phyloP scores from a whole-genome alignment of 1,284 basidiomycete genomes.

The Somion occarium region DNA sequence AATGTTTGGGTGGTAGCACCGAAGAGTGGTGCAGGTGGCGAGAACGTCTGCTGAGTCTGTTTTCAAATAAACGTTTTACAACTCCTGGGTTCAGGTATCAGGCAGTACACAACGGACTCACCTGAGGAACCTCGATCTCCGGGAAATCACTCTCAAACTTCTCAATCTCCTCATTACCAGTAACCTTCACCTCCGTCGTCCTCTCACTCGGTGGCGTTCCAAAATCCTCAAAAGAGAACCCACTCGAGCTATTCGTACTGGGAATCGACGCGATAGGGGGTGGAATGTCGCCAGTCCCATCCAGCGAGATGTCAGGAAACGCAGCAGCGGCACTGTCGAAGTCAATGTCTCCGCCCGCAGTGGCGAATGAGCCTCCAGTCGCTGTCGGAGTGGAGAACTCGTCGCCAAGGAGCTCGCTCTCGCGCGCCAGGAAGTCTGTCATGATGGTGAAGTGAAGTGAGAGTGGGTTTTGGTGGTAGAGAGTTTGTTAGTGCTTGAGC shows the following conservation, averaged over 20 bases:
- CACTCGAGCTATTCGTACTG: slow-evolving; percentile 24
- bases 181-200: slow-evolving; percentile 66
- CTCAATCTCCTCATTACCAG: slow-evolving; percentile 84
- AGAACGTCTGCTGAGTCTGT: slow-evolving; percentile 9
- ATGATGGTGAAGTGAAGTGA: slow-evolving; percentile 15
- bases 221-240: slow-evolving; percentile 67
- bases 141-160: slow-evolving; percentile 93
- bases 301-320: slow-evolving; percentile 82
- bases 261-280: slow-evolving; percentile 28
- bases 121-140: slow-evolving; percentile 65
- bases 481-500: background rate
- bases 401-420: slow-evolving; percentile 31
- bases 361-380: slow-evolving; percentile 24
- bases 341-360: slow-evolving; percentile 53
- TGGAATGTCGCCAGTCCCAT: slow-evolving; percentile 53
- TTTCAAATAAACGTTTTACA: background rate
- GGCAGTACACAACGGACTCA: slow-evolving; percentile 27
- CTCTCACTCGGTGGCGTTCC: slow-evolving; percentile 40
- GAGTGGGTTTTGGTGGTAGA: slow-evolving; percentile 1
- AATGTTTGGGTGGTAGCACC: slow-evolving; percentile 42
- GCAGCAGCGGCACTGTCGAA: slow-evolving; percentile 75
- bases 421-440: slow-evolving; percentile 31
- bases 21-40: slow-evolving; percentile 38
- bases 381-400: slow-evolving; percentile 26
- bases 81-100: background rate